Conservation (phyloP, 139 green algal genomes). For the Asterochloris erici region DNA sequence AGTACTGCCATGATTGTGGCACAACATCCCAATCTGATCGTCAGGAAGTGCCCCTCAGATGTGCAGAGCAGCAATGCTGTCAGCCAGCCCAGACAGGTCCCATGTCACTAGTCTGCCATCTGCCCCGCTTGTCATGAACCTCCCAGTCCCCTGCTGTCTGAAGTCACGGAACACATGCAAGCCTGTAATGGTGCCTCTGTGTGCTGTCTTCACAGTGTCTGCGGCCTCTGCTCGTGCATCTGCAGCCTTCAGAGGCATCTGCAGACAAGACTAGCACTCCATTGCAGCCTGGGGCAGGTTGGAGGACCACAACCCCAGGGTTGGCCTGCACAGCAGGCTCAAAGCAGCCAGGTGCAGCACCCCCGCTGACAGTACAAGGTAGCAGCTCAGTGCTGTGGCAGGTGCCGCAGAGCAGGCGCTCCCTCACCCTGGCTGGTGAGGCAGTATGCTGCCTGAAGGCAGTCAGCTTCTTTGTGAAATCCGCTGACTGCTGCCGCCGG, state of each 20-base stretch:
- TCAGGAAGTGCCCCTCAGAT: not conserved
- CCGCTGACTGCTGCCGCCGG: not conserved
- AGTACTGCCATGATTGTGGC: not conserved
- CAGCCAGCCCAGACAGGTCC: not conserved
- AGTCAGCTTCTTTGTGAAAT: conserved; percentile 15
- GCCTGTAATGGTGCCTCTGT: conserved; percentile 3
- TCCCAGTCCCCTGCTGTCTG: not conserved
- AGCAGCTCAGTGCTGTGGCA: not conserved
- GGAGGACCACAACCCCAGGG: no score
- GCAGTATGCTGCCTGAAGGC: conserved; percentile 13
- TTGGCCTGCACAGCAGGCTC: not conserved
- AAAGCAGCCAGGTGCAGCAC: not conserved
- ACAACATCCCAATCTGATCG: not conserved
- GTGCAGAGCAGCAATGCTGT: not conserved
- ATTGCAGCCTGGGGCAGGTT: not conserved
- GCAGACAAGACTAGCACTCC: not conserved
- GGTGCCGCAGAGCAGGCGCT: not conserved
- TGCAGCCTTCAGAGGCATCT: not conserved
- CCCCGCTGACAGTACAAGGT: not conserved
- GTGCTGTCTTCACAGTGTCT: not conserved
- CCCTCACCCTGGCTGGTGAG: conserved; percentile 7
- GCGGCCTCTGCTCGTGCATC: not conserved
- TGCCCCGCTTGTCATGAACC: not conserved
- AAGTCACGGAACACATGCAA: not conserved
- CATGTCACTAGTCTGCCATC: conserved; percentile 7